Conservation (phyloP, 495 filamentous ascomycete genomes). For the Lasiosphaeria ovina region DNA sequence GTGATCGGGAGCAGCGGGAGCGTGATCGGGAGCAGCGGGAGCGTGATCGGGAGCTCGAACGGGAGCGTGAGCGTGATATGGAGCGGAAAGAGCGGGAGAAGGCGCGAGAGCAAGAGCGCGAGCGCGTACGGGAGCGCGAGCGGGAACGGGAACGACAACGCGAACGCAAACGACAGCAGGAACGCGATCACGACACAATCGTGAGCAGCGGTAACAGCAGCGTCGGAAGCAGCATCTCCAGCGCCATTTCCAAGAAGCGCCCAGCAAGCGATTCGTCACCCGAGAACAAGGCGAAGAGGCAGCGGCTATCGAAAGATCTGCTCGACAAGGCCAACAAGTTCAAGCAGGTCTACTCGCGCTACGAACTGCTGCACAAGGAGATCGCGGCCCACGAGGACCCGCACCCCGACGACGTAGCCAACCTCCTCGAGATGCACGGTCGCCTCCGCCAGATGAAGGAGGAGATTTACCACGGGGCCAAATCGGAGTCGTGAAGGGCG, state of each 20-base stretch:
- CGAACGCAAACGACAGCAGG: conserved; percentile 9
- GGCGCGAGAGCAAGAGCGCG: conserved; percentile 22
- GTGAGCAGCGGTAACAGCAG: conserved; percentile 28
- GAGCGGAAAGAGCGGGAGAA: conserved; percentile 31
- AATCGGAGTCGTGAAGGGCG: neutral
- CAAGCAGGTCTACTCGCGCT: conserved; percentile 61
- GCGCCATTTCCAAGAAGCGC: conserved; percentile 36
- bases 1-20: conserved; percentile 22
- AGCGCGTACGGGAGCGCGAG: conserved; percentile 21
- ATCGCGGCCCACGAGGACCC: conserved; percentile 52
- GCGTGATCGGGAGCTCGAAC: conserved; percentile 7
- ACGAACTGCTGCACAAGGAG: conserved; percentile 60
- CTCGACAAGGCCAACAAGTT: conserved; percentile 60
- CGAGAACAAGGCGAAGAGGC: conserved; percentile 36
- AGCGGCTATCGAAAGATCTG: conserved; percentile 34
- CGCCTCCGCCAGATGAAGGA: conserved; percentile 62
- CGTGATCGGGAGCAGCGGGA: conserved; percentile 24
- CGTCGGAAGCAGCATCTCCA: conserved; percentile 14
- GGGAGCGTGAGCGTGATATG: conserved; percentile 35
- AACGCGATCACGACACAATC: conserved; percentile 20
- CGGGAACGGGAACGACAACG: conserved; percentile 24
- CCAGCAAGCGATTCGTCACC: conserved; percentile 27
- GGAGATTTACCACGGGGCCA: conserved; percentile 56
- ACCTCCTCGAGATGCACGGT: conserved; percentile 60
- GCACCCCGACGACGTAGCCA: conserved; percentile 53